Conservation (phyloP, 331 rosid genomes). For the Malus hybrid region DNA sequence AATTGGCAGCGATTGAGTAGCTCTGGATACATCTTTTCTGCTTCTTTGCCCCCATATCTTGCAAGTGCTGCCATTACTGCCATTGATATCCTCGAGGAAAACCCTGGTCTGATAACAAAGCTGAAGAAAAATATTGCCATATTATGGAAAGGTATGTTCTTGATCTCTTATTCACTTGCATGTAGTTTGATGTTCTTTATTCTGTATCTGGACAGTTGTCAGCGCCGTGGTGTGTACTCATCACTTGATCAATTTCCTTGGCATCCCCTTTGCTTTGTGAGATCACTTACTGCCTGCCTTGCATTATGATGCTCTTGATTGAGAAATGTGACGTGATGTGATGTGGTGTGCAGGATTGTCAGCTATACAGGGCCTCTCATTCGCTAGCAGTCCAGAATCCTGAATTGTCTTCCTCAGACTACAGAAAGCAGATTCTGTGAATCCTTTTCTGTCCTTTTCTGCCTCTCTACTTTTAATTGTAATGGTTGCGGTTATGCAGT, state of each 20-base stretch:
- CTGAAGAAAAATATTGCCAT: conserved; percentile 55
- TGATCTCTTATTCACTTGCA: conserved; percentile 12
- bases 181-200: neutral
- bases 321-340: neutral
- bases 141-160: conserved; percentile 59
- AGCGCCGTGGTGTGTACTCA: neutral
- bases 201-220: too few relatives aligned
- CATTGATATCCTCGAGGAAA: conserved; percentile 75
- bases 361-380: conserved; percentile 43
- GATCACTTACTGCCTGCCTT: neutral
- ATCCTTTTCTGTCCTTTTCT: conserved; percentile 14
- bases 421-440: conserved; percentile 53
- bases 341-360: conserved; percentile 53
- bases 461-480: neutral
- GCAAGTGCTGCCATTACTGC: conserved; percentile 90
- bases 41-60: conserved; percentile 94
- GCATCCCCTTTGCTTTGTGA: neutral
- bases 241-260: neutral
- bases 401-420: conserved; percentile 76
- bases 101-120: conserved; percentile 61
- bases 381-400: conserved; percentile 74
- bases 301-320: neutral
- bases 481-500: conserved; percentile 33
- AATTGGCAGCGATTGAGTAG: conserved; percentile 85
- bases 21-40: conserved; percentile 94